Evolutionary conservation across 2,329 filamentous ascomycete species (phyloP).

Genomic region (Colletotrichum sp.): DNA sequence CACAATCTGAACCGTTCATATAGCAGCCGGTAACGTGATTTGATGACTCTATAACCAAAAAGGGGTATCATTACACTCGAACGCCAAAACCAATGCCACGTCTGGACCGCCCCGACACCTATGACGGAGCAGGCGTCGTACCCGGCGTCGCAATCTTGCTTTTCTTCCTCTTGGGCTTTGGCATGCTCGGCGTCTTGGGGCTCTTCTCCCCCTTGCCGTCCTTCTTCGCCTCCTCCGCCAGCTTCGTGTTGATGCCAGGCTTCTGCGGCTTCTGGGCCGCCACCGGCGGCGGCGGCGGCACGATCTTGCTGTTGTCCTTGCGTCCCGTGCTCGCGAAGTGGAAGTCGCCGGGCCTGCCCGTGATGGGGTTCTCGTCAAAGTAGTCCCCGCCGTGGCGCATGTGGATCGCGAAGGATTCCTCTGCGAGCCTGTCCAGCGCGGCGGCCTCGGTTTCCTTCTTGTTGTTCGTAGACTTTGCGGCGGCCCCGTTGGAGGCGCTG

Average conservation of each 20-base stretch:
- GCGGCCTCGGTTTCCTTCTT: slow-evolving; percentile 43
- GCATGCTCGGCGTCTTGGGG: slow-evolving; percentile 42
- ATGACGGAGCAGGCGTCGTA: slow-evolving; percentile 4
- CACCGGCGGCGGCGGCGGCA: slow-evolving; percentile 15
- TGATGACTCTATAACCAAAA: neutral
- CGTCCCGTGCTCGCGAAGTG: slow-evolving; percentile 67
- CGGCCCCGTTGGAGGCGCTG: slow-evolving; percentile 25
- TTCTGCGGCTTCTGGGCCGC: slow-evolving; percentile 9
- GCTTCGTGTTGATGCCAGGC: slow-evolving; percentile 44
- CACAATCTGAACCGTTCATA: neutral
- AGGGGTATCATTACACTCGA: slow-evolving; percentile 16
- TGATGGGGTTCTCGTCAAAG: slow-evolving; percentile 72
- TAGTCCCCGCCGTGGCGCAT: slow-evolving; percentile 67
- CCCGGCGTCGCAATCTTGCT: slow-evolving; percentile 41
- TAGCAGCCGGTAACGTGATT: neutral
- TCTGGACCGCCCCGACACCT: neutral
- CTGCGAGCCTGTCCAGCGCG: slow-evolving; percentile 52
- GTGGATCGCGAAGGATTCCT: slow-evolving; percentile 64
- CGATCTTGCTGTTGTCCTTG: slow-evolving; percentile 41
- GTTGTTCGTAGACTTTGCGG: slow-evolving; percentile 25
- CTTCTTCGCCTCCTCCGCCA: slow-evolving; percentile 45
- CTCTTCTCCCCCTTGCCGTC: slow-evolving; percentile 52
- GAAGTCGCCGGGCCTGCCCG: slow-evolving; percentile 69
- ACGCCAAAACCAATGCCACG: neutral
- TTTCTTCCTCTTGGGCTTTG: slow-evolving; percentile 53